Evolutionary conservation across 2,329 filamentous ascomycete genomes (phyloP).

Genomic region (Penicillium nordicum): DNA sequence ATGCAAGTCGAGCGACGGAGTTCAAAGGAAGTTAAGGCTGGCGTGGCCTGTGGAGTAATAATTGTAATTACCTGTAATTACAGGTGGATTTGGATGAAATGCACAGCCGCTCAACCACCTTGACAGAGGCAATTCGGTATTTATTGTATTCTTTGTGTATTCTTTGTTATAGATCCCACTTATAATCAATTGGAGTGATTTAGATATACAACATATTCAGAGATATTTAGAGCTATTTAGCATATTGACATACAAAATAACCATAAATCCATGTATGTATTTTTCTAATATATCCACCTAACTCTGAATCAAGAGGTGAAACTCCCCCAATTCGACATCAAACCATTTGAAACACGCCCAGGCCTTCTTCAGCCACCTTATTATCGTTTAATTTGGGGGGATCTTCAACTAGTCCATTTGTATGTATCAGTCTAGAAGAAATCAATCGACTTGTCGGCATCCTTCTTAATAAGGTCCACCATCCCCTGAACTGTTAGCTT

Average conservation of each 20-base stretch:
- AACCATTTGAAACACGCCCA: background rate
- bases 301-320: background rate
- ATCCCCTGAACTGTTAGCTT: conserved; percentile 64
- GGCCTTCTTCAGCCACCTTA: background rate
- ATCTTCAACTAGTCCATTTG: background rate
- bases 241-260: too few species aligned
- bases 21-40: conserved; percentile 9
- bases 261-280: background rate
- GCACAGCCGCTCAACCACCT: background rate
- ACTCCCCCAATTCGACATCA: background rate
- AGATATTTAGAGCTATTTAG: too few species aligned
- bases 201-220: too few species aligned
- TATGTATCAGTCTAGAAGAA: conserved; percentile 56
- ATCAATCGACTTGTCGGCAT: conserved; percentile 90
- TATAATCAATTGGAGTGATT: too few species aligned
- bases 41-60: conserved; percentile 15
- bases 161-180: too few species aligned
- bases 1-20: conserved; percentile 9
- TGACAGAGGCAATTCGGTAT: background rate
- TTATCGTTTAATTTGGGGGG: background rate
- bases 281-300: background rate
- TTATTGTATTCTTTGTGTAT: background rate
- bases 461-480: conserved; percentile 87
- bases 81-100: background rate
- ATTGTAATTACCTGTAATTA: background rate